Conservation (phyloP, 352 stramenopile species). For the Achlya hypogyna region DNA sequence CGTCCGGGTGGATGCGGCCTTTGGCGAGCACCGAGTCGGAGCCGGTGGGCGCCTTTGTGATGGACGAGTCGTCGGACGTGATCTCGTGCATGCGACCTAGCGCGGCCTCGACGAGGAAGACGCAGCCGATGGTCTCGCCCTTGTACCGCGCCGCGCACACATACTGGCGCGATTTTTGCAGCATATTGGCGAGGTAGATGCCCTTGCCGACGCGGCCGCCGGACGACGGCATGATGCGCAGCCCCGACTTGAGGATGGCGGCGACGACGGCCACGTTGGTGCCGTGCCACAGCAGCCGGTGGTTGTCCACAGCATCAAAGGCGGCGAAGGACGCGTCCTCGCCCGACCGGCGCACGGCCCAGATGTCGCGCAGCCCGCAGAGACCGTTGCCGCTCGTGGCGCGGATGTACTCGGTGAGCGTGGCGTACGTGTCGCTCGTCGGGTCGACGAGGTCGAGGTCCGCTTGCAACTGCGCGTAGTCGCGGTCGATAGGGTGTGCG, state of each 20-base stretch:
- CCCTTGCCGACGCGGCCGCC: slow-evolving; percentile 29
- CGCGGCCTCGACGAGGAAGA: slow-evolving; percentile 31
- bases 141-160: slow-evolving; percentile 14
- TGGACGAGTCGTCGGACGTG: slow-evolving; percentile 22
- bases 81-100: slow-evolving; percentile 29
- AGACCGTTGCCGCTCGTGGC: neutral
- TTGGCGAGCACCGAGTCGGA: slow-evolving; percentile 31
- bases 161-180: slow-evolving; percentile 26
- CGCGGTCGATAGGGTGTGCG: slow-evolving; percentile 23
- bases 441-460: slow-evolving; percentile 23
- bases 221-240: slow-evolving; percentile 35
- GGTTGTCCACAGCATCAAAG: slow-evolving; percentile 23
- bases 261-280: slow-evolving; percentile 32
- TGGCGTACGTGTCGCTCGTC: slow-evolving; percentile 13
- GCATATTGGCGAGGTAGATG: slow-evolving; percentile 33
- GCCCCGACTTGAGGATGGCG: slow-evolving; percentile 30
- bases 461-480: slow-evolving; percentile 24
- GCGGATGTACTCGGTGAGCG: slow-evolving; percentile 24
- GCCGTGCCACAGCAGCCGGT: slow-evolving; percentile 31
- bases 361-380: slow-evolving; percentile 20
- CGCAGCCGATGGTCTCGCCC: slow-evolving; percentile 21
- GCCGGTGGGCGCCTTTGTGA: slow-evolving; percentile 22
- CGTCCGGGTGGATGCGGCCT: slow-evolving; percentile 22
- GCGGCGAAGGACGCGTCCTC: slow-evolving; percentile 24
- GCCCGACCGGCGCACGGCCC: slow-evolving; percentile 22